Conservation (phyloP, 2,329 filamentous ascomycete species). For the Dactylellina leptospora region DNA sequence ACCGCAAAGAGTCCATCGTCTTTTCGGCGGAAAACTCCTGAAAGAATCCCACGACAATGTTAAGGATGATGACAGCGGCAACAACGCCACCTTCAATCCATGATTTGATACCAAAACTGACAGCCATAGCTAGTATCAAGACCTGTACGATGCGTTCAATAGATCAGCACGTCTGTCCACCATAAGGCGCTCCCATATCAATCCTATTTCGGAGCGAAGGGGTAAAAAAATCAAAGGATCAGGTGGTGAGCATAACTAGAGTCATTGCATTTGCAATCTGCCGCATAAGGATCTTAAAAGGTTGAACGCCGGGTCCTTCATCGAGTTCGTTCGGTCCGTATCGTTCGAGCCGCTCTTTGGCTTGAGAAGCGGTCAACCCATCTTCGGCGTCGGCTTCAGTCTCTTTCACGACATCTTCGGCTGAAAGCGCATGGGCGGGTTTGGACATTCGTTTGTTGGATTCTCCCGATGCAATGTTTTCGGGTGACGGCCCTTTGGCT, state of each 20-base stretch:
- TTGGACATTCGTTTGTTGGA: constrained; percentile 8
- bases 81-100: constrained; percentile 71
- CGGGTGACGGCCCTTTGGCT: not conserved
- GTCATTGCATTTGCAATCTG: constrained; percentile 83
- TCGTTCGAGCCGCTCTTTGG: constrained; percentile 67
- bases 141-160: constrained; percentile 56
- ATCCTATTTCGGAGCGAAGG: not conserved
- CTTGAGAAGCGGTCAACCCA: constrained; percentile 71
- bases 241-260: constrained; percentile 59
- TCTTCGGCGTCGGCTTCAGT: constrained; percentile 72
- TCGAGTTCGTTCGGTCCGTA: constrained; percentile 77
- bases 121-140: constrained; percentile 68
- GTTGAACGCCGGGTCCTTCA: constrained; percentile 72
- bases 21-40: constrained; percentile 67
- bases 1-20: constrained; percentile 66
- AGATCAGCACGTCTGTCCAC: not conserved
- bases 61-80: constrained; percentile 68
- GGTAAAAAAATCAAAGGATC: not conserved
- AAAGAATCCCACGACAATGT: constrained; percentile 69
- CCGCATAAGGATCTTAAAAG: constrained; percentile 75
- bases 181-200: not conserved
- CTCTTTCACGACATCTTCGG: constrained; percentile 59
- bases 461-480: not conserved
- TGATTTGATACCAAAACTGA: constrained; percentile 68
- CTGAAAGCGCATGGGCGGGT: constrained; percentile 7